Base-by-base conservation (phyloP, 2,329 filamentous ascomycete genomes). In the Teratosphaeria viscida region DNA sequence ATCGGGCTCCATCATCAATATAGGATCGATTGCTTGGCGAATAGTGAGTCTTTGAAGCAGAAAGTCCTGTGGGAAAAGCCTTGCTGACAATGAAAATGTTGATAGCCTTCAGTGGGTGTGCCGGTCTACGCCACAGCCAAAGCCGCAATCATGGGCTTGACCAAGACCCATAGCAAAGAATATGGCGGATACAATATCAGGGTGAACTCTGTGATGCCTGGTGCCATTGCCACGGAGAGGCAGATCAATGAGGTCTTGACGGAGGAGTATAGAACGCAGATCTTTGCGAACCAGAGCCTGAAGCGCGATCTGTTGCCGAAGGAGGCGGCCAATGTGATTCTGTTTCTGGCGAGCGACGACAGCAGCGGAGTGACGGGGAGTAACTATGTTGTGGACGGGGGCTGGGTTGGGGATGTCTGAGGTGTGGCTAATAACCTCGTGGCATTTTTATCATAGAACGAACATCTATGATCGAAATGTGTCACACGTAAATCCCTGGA, bases 1-100 rank as follows among this genome's bases (percentile, higher is more conserved):
- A 1, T 78, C 80, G 0, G 85, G 83, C 0, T 78, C 74, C 49
- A 85, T 88, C 58, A 80, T 88, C 60, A 84, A 86, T 63, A 80
- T 87, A 59, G 63, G 63, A 23, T 59, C 57, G 11, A 59, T 59
- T 12, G 34, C 57, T 10, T 59, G 57, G 57, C 52, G 53, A 32
- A 68, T 70, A 29, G 43, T 49, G 23, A 16, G 43, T 23, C 43
- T 23, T 23, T 2, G 1, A 19, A n/a, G n/a, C 16, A 23, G 16
- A 11, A 23, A 19, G 16, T 19, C 5, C 8, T 49, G 16, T 49
- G 2, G n/a, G 19, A 49, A 49, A 10, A 49, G 4, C 7, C 43
- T 23, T 49, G 43, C 43, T 49, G 43, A 49, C n/a, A 47, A 23
- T 49, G 1, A 6, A 7, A 19, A 7, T 19, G 6, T 23, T 23